Percentiles rank a stretch among this genome's conserved stretches.
Conservation (phyloP, 2,329 filamentous ascomycete species). For the Ceratocystis destructans region DNA sequence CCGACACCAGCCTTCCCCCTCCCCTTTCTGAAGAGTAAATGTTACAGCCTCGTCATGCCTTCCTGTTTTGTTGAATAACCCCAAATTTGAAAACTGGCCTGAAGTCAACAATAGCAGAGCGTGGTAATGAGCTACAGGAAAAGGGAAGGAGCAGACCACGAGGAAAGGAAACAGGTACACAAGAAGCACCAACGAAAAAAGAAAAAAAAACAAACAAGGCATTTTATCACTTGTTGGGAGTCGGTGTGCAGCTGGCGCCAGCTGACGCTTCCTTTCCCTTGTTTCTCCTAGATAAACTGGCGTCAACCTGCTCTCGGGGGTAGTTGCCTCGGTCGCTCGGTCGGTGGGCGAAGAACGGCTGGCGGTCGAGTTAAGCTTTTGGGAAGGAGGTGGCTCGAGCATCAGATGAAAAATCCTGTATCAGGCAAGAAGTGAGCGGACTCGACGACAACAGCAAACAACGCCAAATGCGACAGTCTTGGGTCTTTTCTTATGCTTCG, state of each 20-base stretch:
- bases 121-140: too few relatives aligned
- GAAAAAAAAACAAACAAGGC: neutral
- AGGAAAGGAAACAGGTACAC: too few relatives aligned
- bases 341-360: neutral
- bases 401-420: conserved; percentile 6
- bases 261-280: neutral
- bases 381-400: conserved; percentile 4
- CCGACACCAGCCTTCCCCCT: neutral
- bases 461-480: neutral
- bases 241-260: neutral
- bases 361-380: conserved; percentile 4
- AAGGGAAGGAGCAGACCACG: too few relatives aligned
- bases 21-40: neutral
- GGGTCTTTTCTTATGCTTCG: neutral
- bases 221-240: neutral
- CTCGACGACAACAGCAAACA: neutral
- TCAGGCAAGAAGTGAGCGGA: neutral
- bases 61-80: neutral
- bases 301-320: neutral
- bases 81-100: neutral
- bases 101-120: neutral
- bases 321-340: neutral
- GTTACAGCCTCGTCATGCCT: neutral
- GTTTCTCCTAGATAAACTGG: too few relatives aligned
- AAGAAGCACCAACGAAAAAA: neutral